A percentile compares a stretch with the other conserved stretches of the same genome.
These are phyloP conservation scores for Pseudopyricularia cyperi DNA, from an alignment of 2,329 filamentous ascomycete species.

Conservation along the genomic window DNA sequence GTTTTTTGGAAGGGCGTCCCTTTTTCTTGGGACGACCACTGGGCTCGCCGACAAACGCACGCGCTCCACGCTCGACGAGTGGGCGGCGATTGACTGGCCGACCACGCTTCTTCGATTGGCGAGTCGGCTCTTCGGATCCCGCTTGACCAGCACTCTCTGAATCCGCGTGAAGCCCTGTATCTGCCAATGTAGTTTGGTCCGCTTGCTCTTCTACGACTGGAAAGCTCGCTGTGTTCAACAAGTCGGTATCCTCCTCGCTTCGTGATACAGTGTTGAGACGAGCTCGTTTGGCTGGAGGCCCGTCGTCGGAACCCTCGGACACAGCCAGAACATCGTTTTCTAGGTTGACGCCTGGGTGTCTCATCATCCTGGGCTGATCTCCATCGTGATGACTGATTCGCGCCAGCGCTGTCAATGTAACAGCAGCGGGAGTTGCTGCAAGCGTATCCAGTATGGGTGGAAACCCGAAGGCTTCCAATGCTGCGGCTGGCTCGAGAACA, in stretches of 20 bases:
- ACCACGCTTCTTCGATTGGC: not conserved
- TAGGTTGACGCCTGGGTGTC: not conserved
- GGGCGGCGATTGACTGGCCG: not conserved
- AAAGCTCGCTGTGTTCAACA: not conserved
- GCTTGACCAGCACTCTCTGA: not conserved
- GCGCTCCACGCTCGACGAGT: not conserved
- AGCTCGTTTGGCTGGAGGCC: not conserved
- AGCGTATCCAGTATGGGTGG: not conserved
- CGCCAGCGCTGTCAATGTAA: not conserved
- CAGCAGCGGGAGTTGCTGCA: not conserved
- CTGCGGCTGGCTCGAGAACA: not conserved
- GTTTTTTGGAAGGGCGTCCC: not conserved
- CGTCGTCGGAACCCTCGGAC: not conserved
- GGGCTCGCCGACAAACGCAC: not conserved
- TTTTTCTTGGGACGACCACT: not conserved
- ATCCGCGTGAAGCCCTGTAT: not conserved
- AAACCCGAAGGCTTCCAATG: not conserved
- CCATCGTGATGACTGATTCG: not conserved
- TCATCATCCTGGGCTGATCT: not conserved
- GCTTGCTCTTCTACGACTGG: not conserved
- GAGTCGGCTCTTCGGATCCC: not conserved
- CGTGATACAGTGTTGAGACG: not conserved
- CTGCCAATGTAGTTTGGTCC: not conserved
- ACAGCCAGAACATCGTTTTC: not conserved
- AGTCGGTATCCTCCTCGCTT: not conserved